A percentile compares a stretch with the other conserved stretches of the same genome.
Evolutionary conservation across 2,329 filamentous ascomycete species (phyloP).

Genomic region (Phoma sp.): DNA sequence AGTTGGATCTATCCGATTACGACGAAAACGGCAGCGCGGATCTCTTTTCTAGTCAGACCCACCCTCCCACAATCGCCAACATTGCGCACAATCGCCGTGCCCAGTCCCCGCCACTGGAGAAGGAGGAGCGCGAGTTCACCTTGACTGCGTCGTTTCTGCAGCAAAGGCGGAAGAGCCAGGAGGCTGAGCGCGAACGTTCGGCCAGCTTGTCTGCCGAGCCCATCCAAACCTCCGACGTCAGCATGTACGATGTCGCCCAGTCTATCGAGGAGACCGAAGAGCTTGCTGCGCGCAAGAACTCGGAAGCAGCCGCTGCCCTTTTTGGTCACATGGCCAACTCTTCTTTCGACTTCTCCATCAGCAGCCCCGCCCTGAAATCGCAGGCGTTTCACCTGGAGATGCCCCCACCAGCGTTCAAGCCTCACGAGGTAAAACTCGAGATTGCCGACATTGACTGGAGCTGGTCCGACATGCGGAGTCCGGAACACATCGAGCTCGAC

Average conservation of each 20-base stretch:
- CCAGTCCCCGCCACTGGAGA: conserved; percentile 88
- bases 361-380: conserved; percentile 56
- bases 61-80: conserved; percentile 50
- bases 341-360: conserved; percentile 46
- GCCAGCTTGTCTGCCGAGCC: conserved; percentile 48
- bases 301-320: conserved; percentile 56
- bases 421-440: conserved; percentile 42
- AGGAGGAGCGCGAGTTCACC: conserved; percentile 95
- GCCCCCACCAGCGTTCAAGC: conserved; percentile 40
- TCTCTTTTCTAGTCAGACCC: conserved; percentile 64
- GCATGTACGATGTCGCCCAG: conserved; percentile 48
- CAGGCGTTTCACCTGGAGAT: conserved; percentile 41
- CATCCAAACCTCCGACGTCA: conserved; percentile 34
- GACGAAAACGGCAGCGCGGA: conserved; percentile 67
- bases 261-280: conserved; percentile 55
- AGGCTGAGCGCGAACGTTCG: conserved; percentile 50
- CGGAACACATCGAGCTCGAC: conserved; percentile 89
- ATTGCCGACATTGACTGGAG: conserved; percentile 43
- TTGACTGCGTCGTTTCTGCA: conserved; percentile 89
- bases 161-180: conserved; percentile 57
- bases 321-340: conserved; percentile 55
- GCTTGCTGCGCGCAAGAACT: conserved; percentile 57
- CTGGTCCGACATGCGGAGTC: conserved; percentile 65
- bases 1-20: conserved; percentile 90
- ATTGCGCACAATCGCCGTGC: conserved; percentile 69